Conservation (phyloP, 768 basidiomycete species). For the Boletellus emodensis region DNA sequence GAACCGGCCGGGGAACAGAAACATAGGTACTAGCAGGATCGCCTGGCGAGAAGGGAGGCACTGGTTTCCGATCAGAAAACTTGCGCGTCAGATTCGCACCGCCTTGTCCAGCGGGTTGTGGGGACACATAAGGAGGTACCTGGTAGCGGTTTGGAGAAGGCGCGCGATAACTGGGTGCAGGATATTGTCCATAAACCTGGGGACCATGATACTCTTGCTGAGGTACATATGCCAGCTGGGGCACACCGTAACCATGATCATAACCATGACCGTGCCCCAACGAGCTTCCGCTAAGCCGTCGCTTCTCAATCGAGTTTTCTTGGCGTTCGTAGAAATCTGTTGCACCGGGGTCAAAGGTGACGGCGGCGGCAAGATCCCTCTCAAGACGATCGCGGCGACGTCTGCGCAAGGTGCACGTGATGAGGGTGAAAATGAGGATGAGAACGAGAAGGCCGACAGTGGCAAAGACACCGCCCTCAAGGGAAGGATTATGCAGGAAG, state of each 20-base stretch:
- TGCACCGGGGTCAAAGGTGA: conserved; percentile 48
- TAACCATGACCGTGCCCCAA: conserved; percentile 25
- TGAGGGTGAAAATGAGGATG: conserved; percentile 40
- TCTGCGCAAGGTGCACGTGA: conserved; percentile 48
- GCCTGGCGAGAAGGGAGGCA: conserved; percentile 25
- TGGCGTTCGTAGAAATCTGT: conserved; percentile 26
- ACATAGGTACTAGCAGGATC: conserved; percentile 23
- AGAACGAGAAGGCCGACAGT: conserved; percentile 48
- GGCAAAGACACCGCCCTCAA: conserved; percentile 57
- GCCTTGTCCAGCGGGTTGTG: conserved; percentile 15
- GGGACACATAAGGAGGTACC: conserved; percentile 6
- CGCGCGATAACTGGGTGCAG: conserved; percentile 4
- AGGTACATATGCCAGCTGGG: conserved; percentile 18
- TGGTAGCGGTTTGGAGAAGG: conserved; percentile 12
- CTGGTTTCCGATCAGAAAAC: conserved; percentile 33
- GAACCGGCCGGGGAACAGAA: conserved; percentile 20
- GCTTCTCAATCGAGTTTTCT: conserved; percentile 18
- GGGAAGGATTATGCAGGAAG: conserved; percentile 64
- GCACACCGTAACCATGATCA: conserved; percentile 14
- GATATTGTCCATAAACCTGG: conserved; percentile 21
- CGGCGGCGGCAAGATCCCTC: conserved; percentile 38
- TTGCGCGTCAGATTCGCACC: conserved; percentile 34
- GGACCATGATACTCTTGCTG: conserved; percentile 19
- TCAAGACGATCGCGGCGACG: conserved; percentile 39
- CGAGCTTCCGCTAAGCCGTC: conserved; percentile 21